These are phyloP conservation scores for Termitomyces sp. DNA, from an alignment of 768 basidiomycete genomes.

Conservation along the genomic window DNA sequence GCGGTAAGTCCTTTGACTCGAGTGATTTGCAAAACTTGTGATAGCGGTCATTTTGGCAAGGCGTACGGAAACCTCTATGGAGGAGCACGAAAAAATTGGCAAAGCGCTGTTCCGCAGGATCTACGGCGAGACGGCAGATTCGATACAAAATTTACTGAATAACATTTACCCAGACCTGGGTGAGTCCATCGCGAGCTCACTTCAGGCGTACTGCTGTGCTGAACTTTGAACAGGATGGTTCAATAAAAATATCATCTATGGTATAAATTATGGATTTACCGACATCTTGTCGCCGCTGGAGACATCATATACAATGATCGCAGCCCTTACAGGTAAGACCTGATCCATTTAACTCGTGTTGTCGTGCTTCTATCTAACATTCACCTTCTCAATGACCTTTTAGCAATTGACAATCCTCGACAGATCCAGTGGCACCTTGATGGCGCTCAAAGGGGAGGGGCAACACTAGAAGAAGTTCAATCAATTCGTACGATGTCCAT, in stretches of 20 bases:
- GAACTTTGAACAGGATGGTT: constrained; percentile 40
- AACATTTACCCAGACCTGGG: constrained; percentile 60
- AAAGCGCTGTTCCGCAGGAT: constrained; percentile 38
- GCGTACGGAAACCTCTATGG: constrained; percentile 15
- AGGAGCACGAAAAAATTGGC: constrained; percentile 37
- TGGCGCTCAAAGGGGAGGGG: constrained; percentile 50
- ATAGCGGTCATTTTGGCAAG: neutral
- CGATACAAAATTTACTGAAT: constrained; percentile 41
- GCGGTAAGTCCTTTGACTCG: constrained; percentile 23
- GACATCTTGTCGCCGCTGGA: constrained; percentile 43
- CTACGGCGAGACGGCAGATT: constrained; percentile 53
- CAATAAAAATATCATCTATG: constrained; percentile 49
- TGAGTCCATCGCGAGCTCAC: constrained; percentile 18
- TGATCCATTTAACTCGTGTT: neutral
- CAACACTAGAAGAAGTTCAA: constrained; percentile 45
- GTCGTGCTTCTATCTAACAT: neutral
- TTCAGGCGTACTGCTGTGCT: neutral
- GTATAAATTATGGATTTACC: constrained; percentile 44
- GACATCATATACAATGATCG: constrained; percentile 54
- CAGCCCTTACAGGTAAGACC: constrained; percentile 38
- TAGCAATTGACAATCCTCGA: constrained; percentile 49
- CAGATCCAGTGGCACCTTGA: constrained; percentile 62
- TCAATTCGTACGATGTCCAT: constrained; percentile 55
- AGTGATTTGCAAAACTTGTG: neutral
- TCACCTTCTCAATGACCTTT: neutral